Base-by-base conservation (phyloP, 208 protist species). In the Herpetomonas samuelpessoai region DNA sequence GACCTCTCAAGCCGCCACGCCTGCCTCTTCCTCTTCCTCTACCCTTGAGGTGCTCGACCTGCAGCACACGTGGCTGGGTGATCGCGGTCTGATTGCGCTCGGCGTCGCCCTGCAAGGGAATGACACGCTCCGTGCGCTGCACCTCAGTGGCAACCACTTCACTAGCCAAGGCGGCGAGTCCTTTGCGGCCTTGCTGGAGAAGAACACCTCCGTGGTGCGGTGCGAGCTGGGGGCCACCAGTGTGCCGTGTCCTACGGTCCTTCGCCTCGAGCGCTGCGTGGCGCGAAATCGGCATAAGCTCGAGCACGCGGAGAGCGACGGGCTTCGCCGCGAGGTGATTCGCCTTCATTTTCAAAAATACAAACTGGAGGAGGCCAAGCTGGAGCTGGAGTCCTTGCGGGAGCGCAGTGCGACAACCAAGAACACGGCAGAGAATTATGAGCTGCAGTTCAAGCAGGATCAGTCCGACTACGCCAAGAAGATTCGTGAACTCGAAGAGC, bases 281-380 rank as follows among this genome's bases (percentile, higher is more conserved):
- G 51, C 62, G 21, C 74, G 83, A 16, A 96, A 96, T 59, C 51
- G 59, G 21, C 59, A 52, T 10, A 51, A 57, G 2, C 58, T 78
- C 24, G 68, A 74, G 10, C 84, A 89, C 41, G 66, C 68, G 9
- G 79, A 86, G 63, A 68, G 79, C 22, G 75, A 88, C 41, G 79
- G 76, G n/a, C 81, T 96, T 26, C 71, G 81, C 39, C 60, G 84
- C 47, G 79, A 94, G 65, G 69, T 96, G 47, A 79, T 96, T 30
- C 77, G 77, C 0, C 71, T 96, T 48, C 91, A 96, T 47, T 94
- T 86, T 59, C 87, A 93, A 55, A 84, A 79, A 67, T 96, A 93
- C 69, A 96, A 96, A 68, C 72, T 96, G 7, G 71, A 90, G 21
- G 91, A 96, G 79, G 84, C 91, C 18, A 72, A 78, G 26, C 38